Base-by-base conservation (phyloP, 2,329 filamentous ascomycete species). In the Phyllosticta paracitricarpa region DNA sequence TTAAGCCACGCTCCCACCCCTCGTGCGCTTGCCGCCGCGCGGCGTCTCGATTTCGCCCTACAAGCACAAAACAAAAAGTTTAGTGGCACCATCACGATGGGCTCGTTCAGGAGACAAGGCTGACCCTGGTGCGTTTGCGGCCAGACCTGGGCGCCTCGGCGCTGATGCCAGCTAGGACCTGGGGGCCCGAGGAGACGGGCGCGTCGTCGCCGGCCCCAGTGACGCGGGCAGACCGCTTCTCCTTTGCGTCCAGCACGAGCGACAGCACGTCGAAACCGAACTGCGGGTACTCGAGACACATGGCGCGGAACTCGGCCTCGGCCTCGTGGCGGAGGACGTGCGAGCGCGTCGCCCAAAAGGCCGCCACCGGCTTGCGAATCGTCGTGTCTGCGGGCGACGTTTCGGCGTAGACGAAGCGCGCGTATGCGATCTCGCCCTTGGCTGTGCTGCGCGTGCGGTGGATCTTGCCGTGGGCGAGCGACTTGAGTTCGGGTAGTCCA, bases 211-310 rank as follows among this genome's bases (percentile, higher is more conserved):
- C 40, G 17, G 14, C 40, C 14, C 14, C 7, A n/a, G 40, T n/a
- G n/a, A 6, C 17, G 6, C n/a, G 17, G 6, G 40, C 40, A 17
- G 40, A 48, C 48, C 73, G 68, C 77, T 78, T 79, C 72, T 81
- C 78, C 66, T 78, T 75, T 65, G 75, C 73, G 68, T 81, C 78
- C 14, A 81, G 74, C 62, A 81, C 77, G 65, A 90, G 65, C 66
- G 85, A 91, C 63, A 97, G 83, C 61, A 97, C 89, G 74, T 97
- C 92, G 78, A 92, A 97, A 70, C 89, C 89, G 72, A 97, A 97
- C 71, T 95, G 88, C 19, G 92, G 92, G 72, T 87, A 91, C 76
- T 96, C 89, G 72, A 96, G 77, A 77, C 92, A 96, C 75, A 96
- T 84, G 54, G 82, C 75, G 72, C 87, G 85, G 82, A 96, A 96